A percentile compares a stretch with the other conserved stretches of the same genome.
Evolutionary conservation across 257 asterid genomes (phyloP).

Genomic region (Solanum neorickii): DNA sequence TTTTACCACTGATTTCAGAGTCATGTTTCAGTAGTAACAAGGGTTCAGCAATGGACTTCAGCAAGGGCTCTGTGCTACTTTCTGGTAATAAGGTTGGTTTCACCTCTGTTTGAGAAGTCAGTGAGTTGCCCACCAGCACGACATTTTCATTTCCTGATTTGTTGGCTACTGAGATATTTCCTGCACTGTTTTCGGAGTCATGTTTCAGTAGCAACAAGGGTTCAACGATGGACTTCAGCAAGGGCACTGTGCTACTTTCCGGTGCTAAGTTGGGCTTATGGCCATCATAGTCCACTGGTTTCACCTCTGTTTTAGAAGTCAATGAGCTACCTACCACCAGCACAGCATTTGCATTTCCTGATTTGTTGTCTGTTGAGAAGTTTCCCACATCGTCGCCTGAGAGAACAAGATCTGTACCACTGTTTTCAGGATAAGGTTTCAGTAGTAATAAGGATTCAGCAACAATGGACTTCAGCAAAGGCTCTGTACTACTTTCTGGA

Average conservation of each 20-base stretch:
- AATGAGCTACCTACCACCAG: background rate
- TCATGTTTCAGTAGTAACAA: constrained; percentile 5
- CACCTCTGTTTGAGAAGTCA: background rate
- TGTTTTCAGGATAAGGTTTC: constrained; percentile 8
- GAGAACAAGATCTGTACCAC: background rate
- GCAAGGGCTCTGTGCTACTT: constrained; percentile 1
- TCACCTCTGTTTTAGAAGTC: background rate
- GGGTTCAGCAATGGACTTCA: background rate
- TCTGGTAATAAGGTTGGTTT: background rate
- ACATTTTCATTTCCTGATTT: background rate
- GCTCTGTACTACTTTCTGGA: constrained; percentile 2
- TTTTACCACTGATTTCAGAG: constrained; percentile 1
- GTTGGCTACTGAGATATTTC: background rate
- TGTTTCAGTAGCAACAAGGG: background rate
- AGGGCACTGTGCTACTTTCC: constrained; percentile 3
- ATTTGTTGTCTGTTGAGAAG: background rate
- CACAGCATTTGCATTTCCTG: background rate
- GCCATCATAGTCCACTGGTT: background rate
- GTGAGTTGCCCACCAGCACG: background rate
- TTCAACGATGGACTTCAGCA: background rate
- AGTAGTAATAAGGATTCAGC: background rate
- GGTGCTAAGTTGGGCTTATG: constrained; percentile 1
- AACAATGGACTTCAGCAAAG: background rate
- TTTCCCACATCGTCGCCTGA: background rate
- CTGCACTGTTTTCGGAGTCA: constrained; percentile 2